phyloP scores from a whole-genome alignment of 1,139 yeast species.

The Arxiozyma telluris region DNA sequence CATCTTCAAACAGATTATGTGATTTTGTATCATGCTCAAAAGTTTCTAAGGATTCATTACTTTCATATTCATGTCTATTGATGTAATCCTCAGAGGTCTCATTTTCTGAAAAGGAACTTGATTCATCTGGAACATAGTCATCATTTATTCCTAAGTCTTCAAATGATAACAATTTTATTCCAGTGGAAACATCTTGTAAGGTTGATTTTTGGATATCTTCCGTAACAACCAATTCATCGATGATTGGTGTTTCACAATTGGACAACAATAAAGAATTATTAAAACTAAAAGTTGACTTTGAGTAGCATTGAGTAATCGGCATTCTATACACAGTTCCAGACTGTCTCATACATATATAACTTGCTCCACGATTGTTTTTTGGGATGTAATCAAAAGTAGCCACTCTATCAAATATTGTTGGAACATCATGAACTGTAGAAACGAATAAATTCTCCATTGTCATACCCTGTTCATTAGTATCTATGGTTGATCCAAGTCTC shows the following conservation, averaged over 20 bases:
- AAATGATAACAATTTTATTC: conserved; percentile 22
- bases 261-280: conserved; percentile 60
- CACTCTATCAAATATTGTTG: conserved; percentile 72
- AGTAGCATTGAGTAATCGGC: conserved; percentile 64
- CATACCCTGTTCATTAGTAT: conserved; percentile 10
- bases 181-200: conserved; percentile 14
- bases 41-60: conserved; percentile 18
- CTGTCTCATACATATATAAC: conserved; percentile 76
- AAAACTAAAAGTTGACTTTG: conserved; percentile 57
- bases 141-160: conserved; percentile 28
- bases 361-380: conserved; percentile 38
- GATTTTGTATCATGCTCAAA: conserved; percentile 18
- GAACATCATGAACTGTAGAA: conserved; percentile 63
- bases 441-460: conserved; percentile 56
- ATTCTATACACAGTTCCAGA: conserved; percentile 80
- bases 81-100: conserved; percentile 15
- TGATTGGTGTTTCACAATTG: conserved; percentile 43
- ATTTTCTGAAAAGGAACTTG: conserved; percentile 8
- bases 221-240: conserved; percentile 24
- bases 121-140: conserved; percentile 17
- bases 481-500: conserved; percentile 50
- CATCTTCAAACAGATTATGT: conserved; percentile 15
- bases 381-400: conserved; percentile 79
- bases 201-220: conserved; percentile 34
- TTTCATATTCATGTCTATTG: conserved; percentile 9